Conservation (phyloP, 768 basidiomycete genomes). For the Arthromyces matolae region DNA sequence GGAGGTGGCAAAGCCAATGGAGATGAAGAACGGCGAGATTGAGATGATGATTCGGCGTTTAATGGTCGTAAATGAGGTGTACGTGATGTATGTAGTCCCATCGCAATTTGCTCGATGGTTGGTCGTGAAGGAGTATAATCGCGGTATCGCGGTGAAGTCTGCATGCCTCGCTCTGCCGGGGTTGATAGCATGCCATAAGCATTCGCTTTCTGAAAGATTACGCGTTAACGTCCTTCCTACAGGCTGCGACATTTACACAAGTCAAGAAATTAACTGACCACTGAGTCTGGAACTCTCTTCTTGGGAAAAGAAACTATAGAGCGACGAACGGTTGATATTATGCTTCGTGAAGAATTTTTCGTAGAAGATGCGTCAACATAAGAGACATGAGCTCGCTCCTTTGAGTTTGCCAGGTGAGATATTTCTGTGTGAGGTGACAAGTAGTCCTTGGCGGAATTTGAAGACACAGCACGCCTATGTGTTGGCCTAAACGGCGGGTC, state of each 20-base stretch:
- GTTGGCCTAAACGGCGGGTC: slow-evolving; percentile 13
- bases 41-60: slow-evolving; percentile 28
- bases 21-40: slow-evolving; percentile 26
- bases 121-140: slow-evolving; percentile 45
- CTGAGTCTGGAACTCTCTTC: slow-evolving; percentile 17
- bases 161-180: slow-evolving; percentile 33
- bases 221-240: too few relatives aligned
- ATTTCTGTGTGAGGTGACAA: slow-evolving; percentile 3
- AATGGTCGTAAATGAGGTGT: slow-evolving; percentile 65
- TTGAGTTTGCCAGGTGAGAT: not conserved
- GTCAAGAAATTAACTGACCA: slow-evolving; percentile 12
- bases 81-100: slow-evolving; percentile 75
- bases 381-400: slow-evolving; percentile 1
- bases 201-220: slow-evolving; percentile 14
- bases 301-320: slow-evolving; percentile 21
- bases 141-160: slow-evolving; percentile 32
- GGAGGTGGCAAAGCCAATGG: slow-evolving; percentile 45
- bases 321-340: slow-evolving; percentile 21
- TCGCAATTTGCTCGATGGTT: slow-evolving; percentile 73
- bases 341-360: slow-evolving; percentile 18
- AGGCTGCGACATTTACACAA: not conserved
- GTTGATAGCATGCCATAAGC: slow-evolving; percentile 38
- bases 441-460: slow-evolving; percentile 7
- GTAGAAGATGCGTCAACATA: slow-evolving; percentile 8
- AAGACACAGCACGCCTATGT: slow-evolving; percentile 15